Base-by-base conservation (phyloP, 2,329 filamentous ascomycete genomes). In the Penicillium hordei region DNA sequence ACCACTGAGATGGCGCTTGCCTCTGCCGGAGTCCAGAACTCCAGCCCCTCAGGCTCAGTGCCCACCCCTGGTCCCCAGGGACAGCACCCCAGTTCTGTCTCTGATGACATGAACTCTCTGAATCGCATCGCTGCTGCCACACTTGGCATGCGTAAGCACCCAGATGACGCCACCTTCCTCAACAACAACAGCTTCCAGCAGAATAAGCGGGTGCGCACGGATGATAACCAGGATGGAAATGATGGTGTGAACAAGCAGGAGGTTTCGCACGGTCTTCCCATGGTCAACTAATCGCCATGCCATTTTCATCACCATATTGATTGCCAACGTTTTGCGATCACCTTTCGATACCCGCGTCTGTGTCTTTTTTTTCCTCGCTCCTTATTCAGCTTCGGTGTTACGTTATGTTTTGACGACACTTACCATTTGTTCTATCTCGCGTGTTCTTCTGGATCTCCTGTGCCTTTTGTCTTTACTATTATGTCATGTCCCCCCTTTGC, bases 71-170 rank as follows among this genome's bases (percentile, higher is more conserved):
- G 66, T 59, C 43, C 68, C 55, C 62, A 68, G 58, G 57, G 66
- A n/a, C 70, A 71, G 31, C 72, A 70, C 23, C 56, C 65, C 2
- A 53, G 65, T 31, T 64, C 65, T 12, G 61, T 70, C 13, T 70
- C 69, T 9, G 75, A 77, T 45, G 74, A 76, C 48, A 69, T 77
- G 65, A 75, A 74, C 58, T 75, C 75, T 2, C 58, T 78, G 42
- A 78, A 78, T 56, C 73, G 75, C 27, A 78, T 78, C 51, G 76
- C 76, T 13, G 75, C 76, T 7, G 76, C 76, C 4, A 76, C 75
- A 0, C 67, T 78, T 3, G 75, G 75, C 23, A 76, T 78, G 73
- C 75, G 75, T 54, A 77, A 77, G 56, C 74, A 75, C 48, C 73
- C 72, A 5, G 73, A 75, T 19, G 74, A 76, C n/a, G 62, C 69